A percentile compares a stretch with the other conserved stretches of the same genome.
Conservation (phyloP, 139 green algal genomes). For the Dunaliella sp. region DNA sequence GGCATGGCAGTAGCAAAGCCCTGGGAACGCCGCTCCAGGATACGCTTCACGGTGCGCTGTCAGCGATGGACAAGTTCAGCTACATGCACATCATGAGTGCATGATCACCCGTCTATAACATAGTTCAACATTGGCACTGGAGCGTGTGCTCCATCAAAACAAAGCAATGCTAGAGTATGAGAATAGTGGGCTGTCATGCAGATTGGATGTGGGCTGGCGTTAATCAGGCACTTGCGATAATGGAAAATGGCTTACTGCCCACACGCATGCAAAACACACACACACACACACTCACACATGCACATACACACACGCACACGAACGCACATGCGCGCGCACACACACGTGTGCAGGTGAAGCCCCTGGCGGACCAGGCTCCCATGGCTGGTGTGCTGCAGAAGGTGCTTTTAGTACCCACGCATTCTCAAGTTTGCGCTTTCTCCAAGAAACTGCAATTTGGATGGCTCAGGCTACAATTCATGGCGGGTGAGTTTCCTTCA, state of each 20-base stretch:
- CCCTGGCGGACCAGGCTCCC: neutral
- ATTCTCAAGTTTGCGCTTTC: constrained; percentile 32
- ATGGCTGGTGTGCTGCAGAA: constrained; percentile 36
- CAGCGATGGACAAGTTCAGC: no score
- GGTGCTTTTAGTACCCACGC: constrained; percentile 45
- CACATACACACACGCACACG: neutral
- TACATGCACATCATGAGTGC: no score
- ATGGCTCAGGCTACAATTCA: constrained; percentile 20
- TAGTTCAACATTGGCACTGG: no score
- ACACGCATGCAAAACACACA: no score
- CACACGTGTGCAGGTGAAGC: neutral
- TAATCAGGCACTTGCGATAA: no score
- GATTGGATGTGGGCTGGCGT: no score
- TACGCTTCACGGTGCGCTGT: constrained; percentile 16
- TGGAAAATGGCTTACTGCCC: no score
- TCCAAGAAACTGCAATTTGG: constrained; percentile 41
- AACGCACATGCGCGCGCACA: neutral
- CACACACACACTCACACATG: no score
- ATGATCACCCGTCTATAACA: no score
- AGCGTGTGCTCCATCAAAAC: no score
- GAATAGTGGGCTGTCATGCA: no score
- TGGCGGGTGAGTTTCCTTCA: neutral
- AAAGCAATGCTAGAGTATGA: no score
- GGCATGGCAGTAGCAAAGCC: constrained; percentile 21
- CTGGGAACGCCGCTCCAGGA: constrained; percentile 7